Base-by-base conservation (phyloP, 2,329 filamentous ascomycete species). In the Aspergillus caelatus region DNA sequence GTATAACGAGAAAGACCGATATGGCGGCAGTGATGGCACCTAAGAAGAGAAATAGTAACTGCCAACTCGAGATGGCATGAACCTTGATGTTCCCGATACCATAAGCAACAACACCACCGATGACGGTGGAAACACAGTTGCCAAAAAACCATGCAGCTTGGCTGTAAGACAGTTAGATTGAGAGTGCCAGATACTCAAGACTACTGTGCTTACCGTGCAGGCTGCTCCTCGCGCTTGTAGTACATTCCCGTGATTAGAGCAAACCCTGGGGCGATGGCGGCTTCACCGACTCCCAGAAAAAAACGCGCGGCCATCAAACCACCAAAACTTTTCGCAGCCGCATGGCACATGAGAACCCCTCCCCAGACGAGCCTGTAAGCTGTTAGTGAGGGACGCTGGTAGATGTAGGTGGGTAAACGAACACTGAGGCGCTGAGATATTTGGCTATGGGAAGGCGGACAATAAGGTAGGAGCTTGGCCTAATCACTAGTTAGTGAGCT, bases 221-320 rank as follows among this genome's bases (percentile, higher is more conserved):
- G 74, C 19, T 78, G 75, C 54, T 77, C 75, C 45, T 73, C 66
- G 58, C 74, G 65, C 45, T 69, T 76, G 32, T 77, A 78, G 39
- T 73, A 76, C 76, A 76, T 76, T 21, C 74, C 72, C 3, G 72
- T 77, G 50, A 74, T 81, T 65, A 79, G 66, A 58, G 75, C 70
- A 63, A 81, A 79, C 12, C 73, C 74, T 4, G 72, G 72, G 6
- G 70, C 72, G 30, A 76, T 71, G 5, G 70, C 67, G 32, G 72
- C 73, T 58, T 76, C 73, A 10, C 69, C 72, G 1, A 74, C 68
- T 21, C 74, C 72, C 0, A 74, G 63, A 63, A 75, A 75, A 60
- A 82, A 81, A 19, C 81, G 70, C 28, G 79, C 76, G 4, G 75
- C 71, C 70, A 82, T 77, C 14, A 82, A 66, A 0, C 76, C 73